Evolutionary conservation across 108 stramenopile genomes (phyloP).

Genomic region (Pseudonitzschia pungens): DNA sequence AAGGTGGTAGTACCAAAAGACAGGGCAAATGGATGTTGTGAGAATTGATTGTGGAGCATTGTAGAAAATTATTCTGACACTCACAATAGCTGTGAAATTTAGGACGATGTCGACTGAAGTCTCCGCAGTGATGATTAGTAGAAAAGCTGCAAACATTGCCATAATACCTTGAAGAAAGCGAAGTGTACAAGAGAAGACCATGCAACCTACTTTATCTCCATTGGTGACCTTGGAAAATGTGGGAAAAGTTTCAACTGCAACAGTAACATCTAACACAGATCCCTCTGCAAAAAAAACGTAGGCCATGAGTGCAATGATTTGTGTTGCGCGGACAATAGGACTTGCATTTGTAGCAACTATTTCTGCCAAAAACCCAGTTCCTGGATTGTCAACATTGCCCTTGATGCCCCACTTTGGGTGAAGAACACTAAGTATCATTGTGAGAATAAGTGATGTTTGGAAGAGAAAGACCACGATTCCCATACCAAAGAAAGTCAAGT

Average conservation of each 20-base stretch:
- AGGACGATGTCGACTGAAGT: too few species aligned
- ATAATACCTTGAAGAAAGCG: slow-evolving; percentile 14
- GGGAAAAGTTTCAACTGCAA: background rate
- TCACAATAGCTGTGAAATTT: slow-evolving; percentile 24
- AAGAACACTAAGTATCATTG: background rate
- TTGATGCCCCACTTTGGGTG: background rate
- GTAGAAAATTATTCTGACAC: too few species aligned
- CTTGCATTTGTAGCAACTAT: background rate
- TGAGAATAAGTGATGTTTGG: background rate
- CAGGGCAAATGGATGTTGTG: too few species aligned
- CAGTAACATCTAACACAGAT: background rate
- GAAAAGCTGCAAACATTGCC: slow-evolving; percentile 7
- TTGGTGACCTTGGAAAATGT: background rate
- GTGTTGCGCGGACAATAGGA: background rate
- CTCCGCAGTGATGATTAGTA: too few species aligned
- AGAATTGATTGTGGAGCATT: too few species aligned
- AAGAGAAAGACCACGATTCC: background rate
- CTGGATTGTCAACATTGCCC: background rate
- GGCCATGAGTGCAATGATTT: background rate
- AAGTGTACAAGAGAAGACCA: background rate
- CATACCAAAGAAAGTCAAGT: background rate
- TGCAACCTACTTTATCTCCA: background rate
- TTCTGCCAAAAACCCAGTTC: background rate
- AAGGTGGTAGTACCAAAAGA: too few species aligned
- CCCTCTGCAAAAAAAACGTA: background rate